Evolutionary conservation across 495 filamentous ascomycete species (phyloP), one percentile per base, ranked within the genome.

Genomic region (Bacidia gigantensis): DNA sequence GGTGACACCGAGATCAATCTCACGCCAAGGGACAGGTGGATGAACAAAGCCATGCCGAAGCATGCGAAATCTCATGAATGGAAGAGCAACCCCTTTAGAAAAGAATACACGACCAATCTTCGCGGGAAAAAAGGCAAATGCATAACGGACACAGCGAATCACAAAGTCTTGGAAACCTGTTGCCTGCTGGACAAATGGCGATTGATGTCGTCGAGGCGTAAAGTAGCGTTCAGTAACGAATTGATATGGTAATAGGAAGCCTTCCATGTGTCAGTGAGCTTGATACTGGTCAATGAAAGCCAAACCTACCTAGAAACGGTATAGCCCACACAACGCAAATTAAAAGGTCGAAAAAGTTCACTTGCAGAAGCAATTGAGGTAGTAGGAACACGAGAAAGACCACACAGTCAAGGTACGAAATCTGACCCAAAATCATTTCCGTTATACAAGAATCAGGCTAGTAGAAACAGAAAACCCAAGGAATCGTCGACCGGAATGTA

Each of bases 51-150:
- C 83, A 67, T 84, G 79, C 18, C 86, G 70, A 14, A 86, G 62
- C 77, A 88, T 75, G 23, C 86, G 77, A 59, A 85, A 89, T 56
- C 71, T 67, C 32, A 87, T 62, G 60, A 88, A 89, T 11, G 85
- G 86, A 22, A 84, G 60, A 14, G 82, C 72, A 11, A 88, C 83
- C 18, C 57, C 52, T 64, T 80, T 85, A n/a, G 76, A 79, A 64
- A 89, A 84, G 70, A 89, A 88, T 11, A 87, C 79, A 39, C 77
- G 68, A 14, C 82, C 81, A 43, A 89, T 74, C 25, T 59, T 70
- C 12, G 83, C 70, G 2, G 81, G 79, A 44, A 89, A 75, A 53
- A 75, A 73, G 24, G 79, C 74, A 60, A 89, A 89, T 23, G 80
- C 82, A 71, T 84, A 88, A 51, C 83, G 77, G 29, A 88, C 79